A percentile compares a stretch with the other conserved stretches of the same genome.
These are phyloP conservation scores for Ceratocystis cacaofunesta DNA, from an alignment of 2,329 filamentous ascomycete genomes.

Conservation along the genomic window DNA sequence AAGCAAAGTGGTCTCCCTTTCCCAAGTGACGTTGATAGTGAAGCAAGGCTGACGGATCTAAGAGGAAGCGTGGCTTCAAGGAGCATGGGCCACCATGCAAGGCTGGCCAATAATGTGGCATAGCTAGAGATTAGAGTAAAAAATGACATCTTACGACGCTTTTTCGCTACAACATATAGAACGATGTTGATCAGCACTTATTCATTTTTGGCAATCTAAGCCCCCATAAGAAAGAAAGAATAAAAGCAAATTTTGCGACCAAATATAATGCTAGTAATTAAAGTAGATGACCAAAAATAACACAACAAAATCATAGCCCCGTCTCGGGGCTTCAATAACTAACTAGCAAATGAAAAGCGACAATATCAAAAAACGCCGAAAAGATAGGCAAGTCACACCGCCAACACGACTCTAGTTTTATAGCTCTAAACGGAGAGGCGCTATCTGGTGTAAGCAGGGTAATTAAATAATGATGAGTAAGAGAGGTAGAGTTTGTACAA, in stretches of 20 bases:
- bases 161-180: not conserved
- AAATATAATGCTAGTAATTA: not conserved
- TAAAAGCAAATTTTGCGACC: not conserved
- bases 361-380: not conserved
- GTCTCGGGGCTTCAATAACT: not conserved
- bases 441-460: not conserved
- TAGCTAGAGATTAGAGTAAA: not conserved
- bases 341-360: not conserved
- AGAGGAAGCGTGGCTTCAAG: slow-evolving; percentile 10
- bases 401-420: not conserved
- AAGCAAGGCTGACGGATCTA: slow-evolving; percentile 3
- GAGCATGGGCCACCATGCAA: slow-evolving; percentile 1
- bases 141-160: not conserved
- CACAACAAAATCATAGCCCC: not conserved
- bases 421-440: not conserved
- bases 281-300: not conserved
- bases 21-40: not conserved
- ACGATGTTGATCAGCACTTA: not conserved
- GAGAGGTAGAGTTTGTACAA: not conserved
- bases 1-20: not conserved
- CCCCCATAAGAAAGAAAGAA: too few relatives aligned
- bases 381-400: not conserved
- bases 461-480: not conserved
- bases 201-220: not conserved
- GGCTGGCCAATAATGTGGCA: slow-evolving; percentile 7